phyloP scores from a whole-genome alignment of 179 eudicot species.

The Vitellaria paradoxa region DNA sequence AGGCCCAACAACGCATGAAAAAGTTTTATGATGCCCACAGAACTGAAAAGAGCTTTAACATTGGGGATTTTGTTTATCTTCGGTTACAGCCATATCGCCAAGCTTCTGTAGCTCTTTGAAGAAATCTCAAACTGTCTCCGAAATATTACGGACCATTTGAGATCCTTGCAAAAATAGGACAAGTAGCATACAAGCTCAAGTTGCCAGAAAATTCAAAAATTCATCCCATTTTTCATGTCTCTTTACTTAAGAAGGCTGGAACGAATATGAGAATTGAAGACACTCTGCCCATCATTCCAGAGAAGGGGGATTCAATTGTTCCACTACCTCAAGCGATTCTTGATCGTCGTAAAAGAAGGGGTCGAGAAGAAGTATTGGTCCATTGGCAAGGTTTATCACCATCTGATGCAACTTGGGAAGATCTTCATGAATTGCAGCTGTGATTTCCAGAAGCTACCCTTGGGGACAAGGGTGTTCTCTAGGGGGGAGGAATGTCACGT shows the following conservation, averaged over 20 bases:
- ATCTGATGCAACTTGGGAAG: neutral
- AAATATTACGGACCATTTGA: slow-evolving; percentile 10
- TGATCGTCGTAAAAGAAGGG: no score
- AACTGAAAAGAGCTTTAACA: neutral
- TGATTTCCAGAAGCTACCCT: neutral
- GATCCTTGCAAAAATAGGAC: neutral
- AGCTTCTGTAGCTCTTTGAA: neutral
- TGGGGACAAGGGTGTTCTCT: neutral
- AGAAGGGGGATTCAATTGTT: no score
- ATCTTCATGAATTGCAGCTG: neutral
- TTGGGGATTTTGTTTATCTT: neutral
- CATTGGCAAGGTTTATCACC: neutral
- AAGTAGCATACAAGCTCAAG: neutral
- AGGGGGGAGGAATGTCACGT: neutral
- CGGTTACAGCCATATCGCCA: neutral
- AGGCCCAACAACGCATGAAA: slow-evolving; percentile 3
- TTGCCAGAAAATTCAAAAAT: neutral
- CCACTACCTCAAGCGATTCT: no score
- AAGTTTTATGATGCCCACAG: neutral
- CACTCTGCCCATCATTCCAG: neutral
- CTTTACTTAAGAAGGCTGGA: neutral
- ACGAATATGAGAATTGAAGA: neutral
- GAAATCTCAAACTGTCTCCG: neutral
- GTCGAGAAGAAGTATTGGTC: neutral
- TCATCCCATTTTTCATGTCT: neutral